A percentile compares a stretch with the other conserved stretches of the same genome.
Conservation (phyloP, 805 yeast genomes). For the Tetrapisispora fleetii region DNA sequence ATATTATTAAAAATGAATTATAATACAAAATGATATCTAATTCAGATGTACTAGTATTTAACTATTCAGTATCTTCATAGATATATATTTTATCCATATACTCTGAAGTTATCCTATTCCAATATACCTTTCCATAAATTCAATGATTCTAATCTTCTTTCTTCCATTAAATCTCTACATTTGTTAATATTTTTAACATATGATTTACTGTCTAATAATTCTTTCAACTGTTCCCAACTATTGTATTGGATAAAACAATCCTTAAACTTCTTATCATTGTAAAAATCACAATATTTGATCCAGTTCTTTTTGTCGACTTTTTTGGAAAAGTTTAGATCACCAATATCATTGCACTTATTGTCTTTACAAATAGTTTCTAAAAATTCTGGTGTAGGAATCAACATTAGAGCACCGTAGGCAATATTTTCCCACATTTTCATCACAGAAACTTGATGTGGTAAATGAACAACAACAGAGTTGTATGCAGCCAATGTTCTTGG, state of each 20-base stretch:
- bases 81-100: too few species aligned
- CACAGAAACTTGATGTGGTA: constrained; percentile 9
- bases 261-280: constrained; percentile 3
- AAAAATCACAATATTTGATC: constrained; percentile 6
- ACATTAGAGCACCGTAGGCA: constrained; percentile 5
- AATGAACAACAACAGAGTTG: constrained; percentile 6
- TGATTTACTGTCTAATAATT: not conserved
- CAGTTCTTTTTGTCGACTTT: constrained; percentile 5
- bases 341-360: not conserved
- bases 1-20: too few species aligned
- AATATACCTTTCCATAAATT: not conserved
- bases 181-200: constrained; percentile 4
- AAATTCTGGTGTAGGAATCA: constrained; percentile 7
- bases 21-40: too few species aligned
- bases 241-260: constrained; percentile 7
- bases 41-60: too few species aligned
- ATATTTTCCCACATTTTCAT: constrained; percentile 12
- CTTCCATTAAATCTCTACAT: constrained; percentile 7
- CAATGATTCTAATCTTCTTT: not conserved
- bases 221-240: constrained; percentile 7
- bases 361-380: constrained; percentile 5
- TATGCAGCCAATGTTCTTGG: constrained; percentile 8
- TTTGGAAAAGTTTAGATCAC: not conserved
- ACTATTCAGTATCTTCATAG: too few species aligned
- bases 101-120: too few species aligned